A percentile compares a stretch with the other conserved stretches of the same genome.
These are phyloP conservation scores for Anaeromyces robustus DNA, from an alignment of 192 early-diverging fungal genomes.

Conservation along the genomic window DNA sequence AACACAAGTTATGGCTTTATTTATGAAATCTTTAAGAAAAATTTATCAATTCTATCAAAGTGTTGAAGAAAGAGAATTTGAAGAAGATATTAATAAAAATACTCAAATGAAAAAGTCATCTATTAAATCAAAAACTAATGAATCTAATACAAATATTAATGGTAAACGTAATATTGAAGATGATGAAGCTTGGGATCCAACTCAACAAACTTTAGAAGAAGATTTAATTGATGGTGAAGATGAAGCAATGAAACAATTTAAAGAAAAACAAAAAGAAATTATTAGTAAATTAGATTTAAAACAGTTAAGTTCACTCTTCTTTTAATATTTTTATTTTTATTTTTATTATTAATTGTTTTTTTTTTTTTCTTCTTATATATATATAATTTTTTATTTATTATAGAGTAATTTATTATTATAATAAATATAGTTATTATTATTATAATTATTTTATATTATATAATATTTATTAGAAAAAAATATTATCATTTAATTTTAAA, in stretches of 20 bases:
- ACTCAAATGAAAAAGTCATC: background rate
- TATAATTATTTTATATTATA: no score
- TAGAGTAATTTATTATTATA: no score
- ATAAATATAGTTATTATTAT: no score
- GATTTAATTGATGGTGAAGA: constrained; percentile 74
- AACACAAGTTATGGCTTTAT: constrained; percentile 79
- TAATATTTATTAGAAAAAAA: no score
- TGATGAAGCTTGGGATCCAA: constrained; percentile 78
- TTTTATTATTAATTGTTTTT: background rate
- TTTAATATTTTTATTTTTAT: no score
- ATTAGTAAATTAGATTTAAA: constrained; percentile 59
- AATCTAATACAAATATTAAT: constrained; percentile 5
- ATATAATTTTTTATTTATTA: no score
- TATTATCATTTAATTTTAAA: no score
- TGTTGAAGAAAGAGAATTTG: constrained; percentile 35
- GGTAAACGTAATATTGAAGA: constrained; percentile 34
- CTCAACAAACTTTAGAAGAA: constrained; percentile 53
- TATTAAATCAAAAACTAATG: constrained; percentile 6
- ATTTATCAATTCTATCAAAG: constrained; percentile 48
- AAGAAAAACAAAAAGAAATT: constrained; percentile 59
- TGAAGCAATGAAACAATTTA: constrained; percentile 46
- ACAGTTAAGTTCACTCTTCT: constrained; percentile 29
- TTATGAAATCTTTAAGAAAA: constrained; percentile 87
- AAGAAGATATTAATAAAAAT: constrained; percentile 17
- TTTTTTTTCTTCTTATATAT: constrained; percentile 2